Base-by-base conservation (phyloP, 225 moss, liverwort and hornwort genomes). In the Rhytidiadelphus loreus region DNA sequence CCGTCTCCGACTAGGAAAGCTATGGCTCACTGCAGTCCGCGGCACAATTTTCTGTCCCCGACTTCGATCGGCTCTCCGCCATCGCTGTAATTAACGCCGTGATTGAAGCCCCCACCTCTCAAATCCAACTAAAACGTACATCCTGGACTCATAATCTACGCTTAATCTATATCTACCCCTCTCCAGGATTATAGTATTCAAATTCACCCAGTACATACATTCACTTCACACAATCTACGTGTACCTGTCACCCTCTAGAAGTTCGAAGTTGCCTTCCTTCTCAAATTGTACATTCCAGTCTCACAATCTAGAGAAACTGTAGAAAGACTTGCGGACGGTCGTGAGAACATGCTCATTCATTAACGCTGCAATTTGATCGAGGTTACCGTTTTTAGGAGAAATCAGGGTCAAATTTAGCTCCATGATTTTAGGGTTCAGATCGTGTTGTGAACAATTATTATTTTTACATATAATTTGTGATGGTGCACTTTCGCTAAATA, bases 191-290 rank as follows among this genome's bases (percentile, higher is more conserved):
- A 13, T 35, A n/a, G n/a, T 48, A 22, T 18, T 26, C 48, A 2
- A 61, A 41, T 82, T 25, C 11, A 41, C 9, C 1, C 0, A 0
- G 0, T 0, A 3, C 23, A 3, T 64, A 86, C 77, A 64, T 21
- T 77, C 5, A 3, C 16, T 2, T 16, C 13, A 2, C 46, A 9
- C 1, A 28, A 86, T 86, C 77, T 86, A 64, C 52, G 11, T 12
- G 2, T 35, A 39, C n/a, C 26, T 16, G 4, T 37, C 23, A 33
- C 33, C 48, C 48, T 19, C 20, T 6, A 30, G 4, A 32, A 50
- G 55, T 24, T 11, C 55, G 21, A 24, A 16, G 56, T n/a, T 17
- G 78, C 3, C 25, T 7, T 39, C 5, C 9, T 72, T 72, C 28
- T 2, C 30, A 6, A 24, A 16, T 14, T 37, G 46, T 70, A 80